Evolutionary conservation across 225 moss, liverwort and hornwort species (phyloP).

Genomic region (Sphagnum contortum): DNA sequence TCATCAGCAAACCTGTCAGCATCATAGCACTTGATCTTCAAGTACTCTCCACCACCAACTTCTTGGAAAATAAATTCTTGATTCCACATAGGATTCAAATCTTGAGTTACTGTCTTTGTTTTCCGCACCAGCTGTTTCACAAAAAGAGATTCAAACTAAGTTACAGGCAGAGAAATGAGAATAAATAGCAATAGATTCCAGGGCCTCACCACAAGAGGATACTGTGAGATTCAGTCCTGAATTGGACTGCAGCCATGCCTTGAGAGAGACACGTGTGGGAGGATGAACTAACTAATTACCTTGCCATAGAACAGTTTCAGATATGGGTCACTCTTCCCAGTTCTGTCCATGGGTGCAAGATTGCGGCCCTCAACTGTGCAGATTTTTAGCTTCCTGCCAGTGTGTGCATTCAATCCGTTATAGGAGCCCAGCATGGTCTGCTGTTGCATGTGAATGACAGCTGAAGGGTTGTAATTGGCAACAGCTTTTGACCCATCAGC

Average conservation of each 20-base stretch:
- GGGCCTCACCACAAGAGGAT: not conserved
- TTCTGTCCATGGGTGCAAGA: slow-evolving; percentile 95
- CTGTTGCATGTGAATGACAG: slow-evolving; percentile 37
- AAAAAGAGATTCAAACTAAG: not conserved
- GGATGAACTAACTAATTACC: slow-evolving; percentile 21
- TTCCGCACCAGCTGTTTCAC: slow-evolving; percentile 67
- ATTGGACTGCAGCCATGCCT: not conserved
- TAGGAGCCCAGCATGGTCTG: slow-evolving; percentile 41
- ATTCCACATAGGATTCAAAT: slow-evolving; percentile 87
- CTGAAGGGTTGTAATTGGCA: slow-evolving; percentile 59
- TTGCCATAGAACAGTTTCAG: slow-evolving; percentile 93
- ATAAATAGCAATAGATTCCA: too few species aligned
- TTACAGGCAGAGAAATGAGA: not conserved
- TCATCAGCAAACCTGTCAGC: slow-evolving; percentile 95
- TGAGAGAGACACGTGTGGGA: not conserved
- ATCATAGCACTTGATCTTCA: slow-evolving; percentile 96
- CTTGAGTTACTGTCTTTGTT: slow-evolving; percentile 93
- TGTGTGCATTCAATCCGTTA: slow-evolving; percentile 45
- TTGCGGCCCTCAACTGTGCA: slow-evolving; percentile 86
- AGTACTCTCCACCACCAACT: slow-evolving; percentile 83
- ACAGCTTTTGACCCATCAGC: slow-evolving; percentile 89
- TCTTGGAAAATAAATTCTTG: slow-evolving; percentile 84
- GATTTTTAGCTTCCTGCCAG: slow-evolving; percentile 71
- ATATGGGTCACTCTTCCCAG: slow-evolving; percentile 98
- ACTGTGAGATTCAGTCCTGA: not conserved